Evolutionary conservation across 768 basidiomycete genomes (phyloP).

Genomic region (Hebeloma cylindrosporum): DNA sequence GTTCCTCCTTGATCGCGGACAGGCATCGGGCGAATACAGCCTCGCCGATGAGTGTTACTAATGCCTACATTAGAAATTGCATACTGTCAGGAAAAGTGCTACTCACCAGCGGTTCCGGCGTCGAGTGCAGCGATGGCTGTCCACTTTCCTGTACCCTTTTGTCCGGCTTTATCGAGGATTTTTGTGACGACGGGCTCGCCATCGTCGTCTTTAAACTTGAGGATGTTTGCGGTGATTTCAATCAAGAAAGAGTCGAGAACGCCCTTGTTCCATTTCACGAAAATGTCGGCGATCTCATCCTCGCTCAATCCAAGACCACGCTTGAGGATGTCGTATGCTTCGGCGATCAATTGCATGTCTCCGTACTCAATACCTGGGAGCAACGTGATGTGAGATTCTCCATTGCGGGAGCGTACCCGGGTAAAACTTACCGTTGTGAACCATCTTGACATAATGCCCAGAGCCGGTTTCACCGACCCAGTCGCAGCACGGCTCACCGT

Average conservation of each 20-base stretch:
- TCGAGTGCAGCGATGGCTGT: slow-evolving; percentile 97
- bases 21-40: slow-evolving; percentile 99
- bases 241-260: slow-evolving; percentile 99
- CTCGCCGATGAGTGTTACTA: slow-evolving; percentile 98
- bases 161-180: slow-evolving; percentile 94
- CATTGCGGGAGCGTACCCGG: slow-evolving; percentile 8
- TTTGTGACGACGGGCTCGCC: slow-evolving; percentile 89
- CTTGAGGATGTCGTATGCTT: slow-evolving; percentile 98
- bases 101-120: slow-evolving; percentile 78
- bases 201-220: slow-evolving; percentile 96
- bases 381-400: slow-evolving; percentile 13
- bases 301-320: slow-evolving; percentile 87
- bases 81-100: slow-evolving; percentile 1
- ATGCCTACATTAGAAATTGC: slow-evolving; percentile 14
- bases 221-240: slow-evolving; percentile 96
- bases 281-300: slow-evolving; percentile 92
- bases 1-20: slow-evolving; percentile 96
- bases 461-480: slow-evolving; percentile 98
- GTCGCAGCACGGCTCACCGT: slow-evolving; percentile 97
- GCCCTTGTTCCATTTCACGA: slow-evolving; percentile 95
- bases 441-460: slow-evolving; percentile 99
- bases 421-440: slow-evolving; percentile 77
- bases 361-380: slow-evolving; percentile 97
- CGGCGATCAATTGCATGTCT: slow-evolving; percentile 99
- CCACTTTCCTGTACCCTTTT: slow-evolving; percentile 99